phyloP scores from a whole-genome alignment of 306 rosid species.

The Gillenia trifoliata region DNA sequence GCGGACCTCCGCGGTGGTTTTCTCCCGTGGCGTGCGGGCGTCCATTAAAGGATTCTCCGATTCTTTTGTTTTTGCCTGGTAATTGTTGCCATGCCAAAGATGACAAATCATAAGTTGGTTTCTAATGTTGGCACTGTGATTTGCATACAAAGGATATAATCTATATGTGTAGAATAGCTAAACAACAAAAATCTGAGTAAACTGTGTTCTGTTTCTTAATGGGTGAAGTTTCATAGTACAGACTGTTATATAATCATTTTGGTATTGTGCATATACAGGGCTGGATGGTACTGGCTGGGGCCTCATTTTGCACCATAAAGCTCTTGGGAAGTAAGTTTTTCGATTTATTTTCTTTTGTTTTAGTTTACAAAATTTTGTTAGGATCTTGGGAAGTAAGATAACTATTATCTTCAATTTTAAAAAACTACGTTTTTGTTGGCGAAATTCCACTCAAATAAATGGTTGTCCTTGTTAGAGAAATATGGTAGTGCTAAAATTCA shows the following conservation, averaged over 20 bases:
- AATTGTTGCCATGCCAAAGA: constrained; percentile 16
- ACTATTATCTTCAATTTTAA: not conserved
- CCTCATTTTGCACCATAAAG: constrained; percentile 79
- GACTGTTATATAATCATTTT: not conserved
- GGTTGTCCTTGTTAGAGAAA: constrained; percentile 1
- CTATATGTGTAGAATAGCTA: not conserved
- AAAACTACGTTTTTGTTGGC: not conserved
- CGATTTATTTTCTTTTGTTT: not conserved
- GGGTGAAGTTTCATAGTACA: not conserved
- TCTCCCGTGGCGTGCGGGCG: constrained; percentile 49
- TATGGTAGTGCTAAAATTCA: not conserved
- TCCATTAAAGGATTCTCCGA: constrained; percentile 55
- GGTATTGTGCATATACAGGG: constrained; percentile 46
- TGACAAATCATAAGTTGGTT: not conserved
- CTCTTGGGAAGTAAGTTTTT: constrained; percentile 81
- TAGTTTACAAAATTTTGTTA: not conserved
- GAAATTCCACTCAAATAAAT: not conserved
- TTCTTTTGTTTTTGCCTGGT: constrained; percentile 83
- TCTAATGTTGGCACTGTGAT: not conserved
- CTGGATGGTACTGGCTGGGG: constrained; percentile 91
- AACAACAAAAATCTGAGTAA: not conserved
- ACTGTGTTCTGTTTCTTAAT: not conserved
- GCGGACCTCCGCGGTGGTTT: constrained; percentile 95
- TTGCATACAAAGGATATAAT: not conserved
- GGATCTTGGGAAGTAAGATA: not conserved